Evolutionary conservation across 371 early-diverging fungal genomes (phyloP), one percentile per base, ranked within the genome.

Genomic region (Lichtheimia ornata): DNA sequence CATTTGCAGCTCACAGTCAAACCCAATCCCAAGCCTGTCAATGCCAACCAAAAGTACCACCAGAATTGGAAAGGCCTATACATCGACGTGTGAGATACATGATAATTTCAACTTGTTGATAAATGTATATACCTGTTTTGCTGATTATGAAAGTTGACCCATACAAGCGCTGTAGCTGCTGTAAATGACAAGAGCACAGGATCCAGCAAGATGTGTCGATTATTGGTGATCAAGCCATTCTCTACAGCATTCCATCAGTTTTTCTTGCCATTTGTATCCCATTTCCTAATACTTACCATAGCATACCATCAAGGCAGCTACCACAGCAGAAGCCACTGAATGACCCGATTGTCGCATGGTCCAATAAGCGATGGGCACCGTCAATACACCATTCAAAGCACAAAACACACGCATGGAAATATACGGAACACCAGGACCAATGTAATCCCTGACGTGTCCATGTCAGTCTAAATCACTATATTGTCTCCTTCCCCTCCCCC

Each of bases 161-260:
- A 97, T 65, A 81, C 79, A 65, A 93, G 84, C 13, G 83, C 73
- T 1, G 93, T 86, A 50, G 79, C 65, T 5, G 89, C 86, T 14
- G 88, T 90, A 62, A 94, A 96, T 54, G 96, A 86, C 47, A 97
- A 77, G 53, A 97, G 71, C 56, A 93, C 88, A 20, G 94, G 88
- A 69, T 97, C 98, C 56, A 97, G 79, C 40, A 96, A 81, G 40
- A 97, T 97, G 53, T 94, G 77, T 22, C 97, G 85, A 47, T 90
- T 91, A 72, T 97, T 95, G 5, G 97, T 89, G 53, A 93, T 82
- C 60, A 96, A 77, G 5, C 91, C 85, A 72, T 93, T 62, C 56
- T 62, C 62, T 62, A 56, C 44, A 28, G 6, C 54, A 28, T 11
- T 13, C 22, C 25, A 30, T 56, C 13, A 56, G 17, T 17, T 47